Evolutionary conservation across 148 eudicot genomes (phyloP).

Genomic region (Silene latifolia): DNA sequence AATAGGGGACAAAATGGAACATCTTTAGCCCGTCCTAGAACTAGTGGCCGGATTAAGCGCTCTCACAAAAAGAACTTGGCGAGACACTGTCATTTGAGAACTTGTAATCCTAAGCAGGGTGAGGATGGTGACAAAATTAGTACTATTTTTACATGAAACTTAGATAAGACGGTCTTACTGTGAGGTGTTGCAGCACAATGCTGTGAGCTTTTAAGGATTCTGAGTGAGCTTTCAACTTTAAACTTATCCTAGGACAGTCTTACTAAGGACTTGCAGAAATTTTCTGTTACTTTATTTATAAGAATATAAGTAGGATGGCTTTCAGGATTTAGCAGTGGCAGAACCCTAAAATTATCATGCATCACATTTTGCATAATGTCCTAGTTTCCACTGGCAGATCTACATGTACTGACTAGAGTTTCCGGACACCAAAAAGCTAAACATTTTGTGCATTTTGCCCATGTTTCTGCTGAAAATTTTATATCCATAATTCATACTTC

Average conservation of each 20-base stretch:
- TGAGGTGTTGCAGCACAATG: not conserved
- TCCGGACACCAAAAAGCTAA: not conserved
- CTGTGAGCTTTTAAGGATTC: constrained; percentile 2
- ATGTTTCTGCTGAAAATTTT: not conserved
- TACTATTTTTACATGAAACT: not conserved
- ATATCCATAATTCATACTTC: not conserved
- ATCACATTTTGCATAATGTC: not conserved
- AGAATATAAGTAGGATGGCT: not conserved
- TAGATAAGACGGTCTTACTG: not conserved
- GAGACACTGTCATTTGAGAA: too few relatives aligned
- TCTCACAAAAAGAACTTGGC: not conserved
- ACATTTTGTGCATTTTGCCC: not conserved
- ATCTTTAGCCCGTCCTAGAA: not conserved
- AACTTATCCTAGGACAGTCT: not conserved
- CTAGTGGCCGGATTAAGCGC: not conserved
- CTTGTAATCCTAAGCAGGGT: not conserved
- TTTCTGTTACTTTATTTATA: not conserved
- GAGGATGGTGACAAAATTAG: not conserved
- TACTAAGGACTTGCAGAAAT: not conserved
- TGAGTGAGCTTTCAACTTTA: not conserved
- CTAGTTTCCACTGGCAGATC: not conserved
- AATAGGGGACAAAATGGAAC: not conserved
- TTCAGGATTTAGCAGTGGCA: not conserved
- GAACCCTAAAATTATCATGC: not conserved
- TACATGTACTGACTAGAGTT: not conserved